Evolutionary conservation across 805 yeast genomes (phyloP), one percentile per base, ranked within the genome.

Genomic region (Barnettozyma sucrosica): DNA sequence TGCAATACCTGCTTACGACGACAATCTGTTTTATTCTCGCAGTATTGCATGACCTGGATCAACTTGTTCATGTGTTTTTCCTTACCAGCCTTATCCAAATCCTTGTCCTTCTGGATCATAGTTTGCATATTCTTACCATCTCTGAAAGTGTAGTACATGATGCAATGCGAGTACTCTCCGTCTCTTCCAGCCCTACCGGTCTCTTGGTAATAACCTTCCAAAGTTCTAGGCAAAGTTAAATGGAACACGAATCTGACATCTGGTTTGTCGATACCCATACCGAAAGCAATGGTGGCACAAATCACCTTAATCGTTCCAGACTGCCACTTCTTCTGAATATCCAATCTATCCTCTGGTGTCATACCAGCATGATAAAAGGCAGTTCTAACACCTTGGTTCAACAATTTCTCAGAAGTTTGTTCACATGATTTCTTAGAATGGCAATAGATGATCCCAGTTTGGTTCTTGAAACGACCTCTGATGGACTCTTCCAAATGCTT

Each of bases 141-240:
- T 50, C 77, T 76, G 66, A 83, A 84, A 10, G 82, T 76, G 64
- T 85, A 93, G 57, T 79, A 92, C 76, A 92, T 75, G 13, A 89
- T 76, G 67, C 98, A 93, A 48, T 81, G 83, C 1, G 96, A 85
- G 39, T 71, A 78, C 7, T 76, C 68, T 0, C 99, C 98, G 68
- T 93, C 99, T 68, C 99, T 79, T 5, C 99, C 99, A 4, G 98
- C 99, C 66, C 99, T 80, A 7, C 99, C 99, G 1, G 98, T 90
- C 64, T 93, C 99, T 66, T 93, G 99, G 59, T 93, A 93, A 64
- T 93, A 93, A 0, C 97, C 98, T 66, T 93, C 99, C 53, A 93
- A 70, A 45, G 89, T 87, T 57, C 97, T 71, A 0, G 99, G 97
- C 23, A 93, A 68, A 6, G 93, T 86, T 53, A 84, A 74, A 67